Conservation (phyloP, 352 stramenopile species). For the Globisporangium megalacanthum region DNA sequence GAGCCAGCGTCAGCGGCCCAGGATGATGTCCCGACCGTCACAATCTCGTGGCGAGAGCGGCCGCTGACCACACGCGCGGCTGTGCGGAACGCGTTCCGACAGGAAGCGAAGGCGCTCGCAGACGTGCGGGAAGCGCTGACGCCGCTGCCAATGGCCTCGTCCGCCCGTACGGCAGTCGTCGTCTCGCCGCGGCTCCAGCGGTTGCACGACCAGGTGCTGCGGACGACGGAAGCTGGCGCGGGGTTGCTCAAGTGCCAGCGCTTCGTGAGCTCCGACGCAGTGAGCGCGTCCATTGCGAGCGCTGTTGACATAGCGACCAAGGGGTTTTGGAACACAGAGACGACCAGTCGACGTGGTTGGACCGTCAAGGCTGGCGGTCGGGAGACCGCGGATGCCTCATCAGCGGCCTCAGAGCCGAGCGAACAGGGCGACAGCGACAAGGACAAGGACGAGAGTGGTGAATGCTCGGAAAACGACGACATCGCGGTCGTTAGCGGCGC, state of each 20-base stretch:
- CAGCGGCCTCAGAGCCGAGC: not conserved
- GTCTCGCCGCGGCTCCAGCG: constrained; percentile 38
- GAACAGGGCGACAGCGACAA: not conserved
- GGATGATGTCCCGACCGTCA: not conserved
- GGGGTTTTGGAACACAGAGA: constrained; percentile 3
- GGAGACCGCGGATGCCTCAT: not conserved
- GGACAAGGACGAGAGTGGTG: not conserved
- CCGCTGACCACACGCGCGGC: constrained; percentile 44
- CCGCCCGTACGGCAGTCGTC: constrained; percentile 11
- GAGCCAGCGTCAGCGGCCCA: not conserved
- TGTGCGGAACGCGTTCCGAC: constrained; percentile 42
- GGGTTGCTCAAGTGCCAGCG: constrained; percentile 9
- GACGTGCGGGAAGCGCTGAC: constrained; percentile 22
- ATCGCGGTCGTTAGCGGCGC: not conserved
- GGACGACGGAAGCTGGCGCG: constrained; percentile 18
- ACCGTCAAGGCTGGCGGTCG: too few species aligned
- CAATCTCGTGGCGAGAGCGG: constrained; percentile 40
- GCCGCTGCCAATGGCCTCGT: constrained; percentile 8
- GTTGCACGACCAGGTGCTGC: constrained; percentile 32
- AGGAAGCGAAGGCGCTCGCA: constrained; percentile 29
- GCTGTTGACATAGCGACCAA: constrained; percentile 11
- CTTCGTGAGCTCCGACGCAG: constrained; percentile 3
- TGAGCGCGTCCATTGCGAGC: constrained; percentile 2
- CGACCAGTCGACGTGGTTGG: too few species aligned
- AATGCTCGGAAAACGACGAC: constrained; percentile 1